Conservation (phyloP, 208 protist genomes). For the Herpetomonas samuelpessoai region DNA sequence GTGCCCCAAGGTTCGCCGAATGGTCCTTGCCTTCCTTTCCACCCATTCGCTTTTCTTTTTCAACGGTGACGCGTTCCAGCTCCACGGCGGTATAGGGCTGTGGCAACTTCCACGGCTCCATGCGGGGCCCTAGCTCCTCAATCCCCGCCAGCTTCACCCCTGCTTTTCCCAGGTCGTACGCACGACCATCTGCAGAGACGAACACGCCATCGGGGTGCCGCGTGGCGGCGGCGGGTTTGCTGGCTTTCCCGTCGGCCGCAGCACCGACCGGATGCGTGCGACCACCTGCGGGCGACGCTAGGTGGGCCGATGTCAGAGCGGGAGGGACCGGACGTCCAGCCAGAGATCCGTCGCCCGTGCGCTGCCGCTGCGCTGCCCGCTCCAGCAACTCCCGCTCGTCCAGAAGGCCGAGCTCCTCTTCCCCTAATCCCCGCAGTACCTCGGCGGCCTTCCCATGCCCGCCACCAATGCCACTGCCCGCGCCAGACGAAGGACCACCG, state of each 20-base stretch:
- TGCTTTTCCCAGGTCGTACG: slow-evolving; percentile 27
- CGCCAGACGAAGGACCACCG: background rate
- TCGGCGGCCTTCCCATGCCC: no score
- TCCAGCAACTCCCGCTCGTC: slow-evolving; percentile 23
- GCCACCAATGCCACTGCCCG: slow-evolving; percentile 6
- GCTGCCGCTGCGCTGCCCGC: slow-evolving; percentile 15
- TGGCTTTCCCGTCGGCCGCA: background rate
- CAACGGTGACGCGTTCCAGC: slow-evolving; percentile 54
- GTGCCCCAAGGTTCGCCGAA: background rate
- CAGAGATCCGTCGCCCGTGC: slow-evolving; percentile 5
- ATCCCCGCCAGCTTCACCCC: slow-evolving; percentile 38
- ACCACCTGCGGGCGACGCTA: background rate
- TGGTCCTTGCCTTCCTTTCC: background rate
- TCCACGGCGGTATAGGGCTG: slow-evolving; percentile 33
- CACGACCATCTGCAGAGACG: slow-evolving; percentile 6
- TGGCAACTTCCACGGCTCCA: slow-evolving; percentile 61
- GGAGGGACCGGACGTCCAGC: background rate
- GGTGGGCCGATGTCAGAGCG: background rate
- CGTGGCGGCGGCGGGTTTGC: background rate
- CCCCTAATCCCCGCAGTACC: background rate
- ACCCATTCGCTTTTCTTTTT: slow-evolving; percentile 20
- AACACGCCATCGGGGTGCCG: background rate
- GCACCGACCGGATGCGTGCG: background rate
- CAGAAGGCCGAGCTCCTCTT: slow-evolving; percentile 17
- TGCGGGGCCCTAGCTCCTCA: slow-evolving; percentile 27